phyloP scores from a whole-genome alignment of 1,139 yeast genomes.

The Protomyces arabidopsidicola region DNA sequence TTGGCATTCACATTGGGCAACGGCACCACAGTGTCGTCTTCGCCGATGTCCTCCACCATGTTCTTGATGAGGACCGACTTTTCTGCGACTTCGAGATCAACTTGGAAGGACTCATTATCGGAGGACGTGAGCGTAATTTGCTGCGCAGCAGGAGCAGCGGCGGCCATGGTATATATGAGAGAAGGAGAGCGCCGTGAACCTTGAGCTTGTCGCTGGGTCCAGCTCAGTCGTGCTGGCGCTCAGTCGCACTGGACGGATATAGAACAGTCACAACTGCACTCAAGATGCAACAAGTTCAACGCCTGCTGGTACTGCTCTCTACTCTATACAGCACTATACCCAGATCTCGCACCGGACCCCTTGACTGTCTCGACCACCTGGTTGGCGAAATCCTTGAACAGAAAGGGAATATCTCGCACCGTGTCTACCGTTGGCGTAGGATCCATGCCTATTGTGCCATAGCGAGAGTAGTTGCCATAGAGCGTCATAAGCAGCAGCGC shows the following conservation, averaged over 20 bases:
- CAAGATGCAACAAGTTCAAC: too few relatives aligned
- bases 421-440: constrained; percentile 23
- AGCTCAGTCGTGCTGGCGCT: too few relatives aligned
- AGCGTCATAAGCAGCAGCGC: constrained; percentile 15
- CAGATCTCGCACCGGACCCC: constrained; percentile 12
- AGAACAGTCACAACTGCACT: too few relatives aligned
- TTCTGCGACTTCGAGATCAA: constrained; percentile 74
- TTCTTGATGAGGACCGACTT: constrained; percentile 83
- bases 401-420: constrained; percentile 10
- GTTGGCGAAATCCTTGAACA: constrained; percentile 26
- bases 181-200: neutral
- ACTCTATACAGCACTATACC: constrained; percentile 13
- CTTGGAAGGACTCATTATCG: constrained; percentile 44
- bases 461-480: constrained; percentile 17
- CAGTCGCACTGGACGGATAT: too few relatives aligned
- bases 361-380: constrained; percentile 23
- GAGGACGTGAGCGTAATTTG: constrained; percentile 42
- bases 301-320: neutral
- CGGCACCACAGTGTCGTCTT: constrained; percentile 85
- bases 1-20: constrained; percentile 44
- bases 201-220: too few relatives aligned
- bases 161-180: neutral
- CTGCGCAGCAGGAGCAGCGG: neutral
- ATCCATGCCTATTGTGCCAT: constrained; percentile 20
- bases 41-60: constrained; percentile 75